These are phyloP conservation scores for Actinomortierella wolfii DNA, from an alignment of 371 early-diverging fungal genomes.

Conservation along the genomic window DNA sequence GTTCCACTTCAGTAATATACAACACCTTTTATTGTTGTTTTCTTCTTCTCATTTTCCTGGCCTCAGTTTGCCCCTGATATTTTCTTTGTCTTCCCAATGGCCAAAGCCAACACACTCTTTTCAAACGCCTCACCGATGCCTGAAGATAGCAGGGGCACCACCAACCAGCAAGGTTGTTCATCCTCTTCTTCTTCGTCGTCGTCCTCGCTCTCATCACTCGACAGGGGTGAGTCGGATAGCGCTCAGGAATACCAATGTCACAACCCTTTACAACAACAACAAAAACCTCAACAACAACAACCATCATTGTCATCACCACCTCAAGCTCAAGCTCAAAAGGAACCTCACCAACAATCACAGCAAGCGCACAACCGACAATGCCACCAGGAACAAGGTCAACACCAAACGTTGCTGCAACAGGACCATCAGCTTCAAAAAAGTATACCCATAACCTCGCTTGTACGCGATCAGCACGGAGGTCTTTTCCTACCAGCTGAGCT, in stretches of 20 bases:
- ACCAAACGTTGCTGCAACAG: too few species aligned
- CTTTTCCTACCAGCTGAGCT: slow-evolving; percentile 21
- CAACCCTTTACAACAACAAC: not conserved
- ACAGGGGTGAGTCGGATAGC: not conserved
- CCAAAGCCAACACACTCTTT: not conserved
- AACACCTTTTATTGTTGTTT: not conserved
- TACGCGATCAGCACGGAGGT: too few species aligned
- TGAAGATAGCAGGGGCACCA: not conserved
- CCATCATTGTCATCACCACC: too few species aligned
- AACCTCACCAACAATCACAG: too few species aligned
- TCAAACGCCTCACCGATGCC: not conserved
- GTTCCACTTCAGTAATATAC: too few species aligned
- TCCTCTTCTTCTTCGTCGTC: slow-evolving; percentile 5
- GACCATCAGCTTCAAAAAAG: too few species aligned
- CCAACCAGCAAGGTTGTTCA: not conserved
- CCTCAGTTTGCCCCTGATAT: not conserved
- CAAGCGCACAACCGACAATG: too few species aligned
- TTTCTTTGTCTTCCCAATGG: not conserved
- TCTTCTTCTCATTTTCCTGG: not conserved
- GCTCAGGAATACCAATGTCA: not conserved
- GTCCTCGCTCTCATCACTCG: slow-evolving; percentile 5
- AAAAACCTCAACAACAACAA: too few species aligned
- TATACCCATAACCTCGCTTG: too few species aligned
- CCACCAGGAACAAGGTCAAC: too few species aligned
- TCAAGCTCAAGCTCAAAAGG: too few species aligned